phyloP scores from a whole-genome alignment of 371 early-diverging fungal species.

The Choanephora cucurbitarum region DNA sequence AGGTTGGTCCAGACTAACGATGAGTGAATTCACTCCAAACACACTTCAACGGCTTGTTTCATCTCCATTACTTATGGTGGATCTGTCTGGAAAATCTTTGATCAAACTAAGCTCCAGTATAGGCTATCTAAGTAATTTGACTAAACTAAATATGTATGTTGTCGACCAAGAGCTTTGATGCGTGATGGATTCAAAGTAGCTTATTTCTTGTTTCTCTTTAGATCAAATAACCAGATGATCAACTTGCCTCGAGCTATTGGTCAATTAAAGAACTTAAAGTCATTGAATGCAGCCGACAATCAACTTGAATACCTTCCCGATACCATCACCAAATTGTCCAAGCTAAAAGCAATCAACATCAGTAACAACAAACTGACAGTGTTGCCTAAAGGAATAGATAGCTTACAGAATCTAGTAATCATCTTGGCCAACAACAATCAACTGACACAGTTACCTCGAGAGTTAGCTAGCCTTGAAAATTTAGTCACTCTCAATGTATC shows the following conservation, averaged over 20 bases:
- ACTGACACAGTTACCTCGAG: constrained; percentile 56
- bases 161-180: too few relatives aligned
- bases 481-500: constrained; percentile 67
- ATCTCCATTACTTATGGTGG: constrained; percentile 27
- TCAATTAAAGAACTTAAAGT: constrained; percentile 33
- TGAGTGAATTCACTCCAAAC: constrained; percentile 27
- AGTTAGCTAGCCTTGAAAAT: constrained; percentile 50
- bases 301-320: constrained; percentile 38
- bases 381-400: constrained; percentile 69
- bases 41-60: constrained; percentile 19
- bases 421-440: constrained; percentile 60
- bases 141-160: constrained; percentile 45
- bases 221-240: constrained; percentile 46
- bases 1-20: constrained; percentile 37
- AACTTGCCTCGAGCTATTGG: constrained; percentile 44
- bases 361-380: constrained; percentile 59
- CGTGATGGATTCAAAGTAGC: too few relatives aligned
- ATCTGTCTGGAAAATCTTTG: constrained; percentile 37
- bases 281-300: constrained; percentile 39
- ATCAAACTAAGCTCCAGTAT: constrained; percentile 46
- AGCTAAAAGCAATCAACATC: constrained; percentile 40
- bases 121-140: constrained; percentile 37
- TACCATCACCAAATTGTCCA: constrained; percentile 31
- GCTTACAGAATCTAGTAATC: constrained; percentile 55
- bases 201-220: constrained; percentile 10